Base-by-base conservation (phyloP, 2,329 filamentous ascomycete species). In the Aphanoascus verrucosus region DNA sequence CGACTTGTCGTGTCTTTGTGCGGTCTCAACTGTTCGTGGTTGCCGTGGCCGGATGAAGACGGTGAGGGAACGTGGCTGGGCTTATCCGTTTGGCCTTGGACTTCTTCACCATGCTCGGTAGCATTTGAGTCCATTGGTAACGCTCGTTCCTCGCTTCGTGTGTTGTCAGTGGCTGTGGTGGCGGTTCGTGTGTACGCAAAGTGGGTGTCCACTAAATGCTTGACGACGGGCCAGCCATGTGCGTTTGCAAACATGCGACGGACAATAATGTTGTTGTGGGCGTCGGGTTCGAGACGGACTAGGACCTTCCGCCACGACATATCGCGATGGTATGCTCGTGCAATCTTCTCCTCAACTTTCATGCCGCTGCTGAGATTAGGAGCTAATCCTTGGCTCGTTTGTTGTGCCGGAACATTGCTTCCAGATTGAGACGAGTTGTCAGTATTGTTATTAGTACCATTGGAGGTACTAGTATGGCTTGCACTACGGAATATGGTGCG, bases 221-320 rank as follows among this genome's bases (percentile, higher is more conserved):
- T 90, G 48, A 97, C 76, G 0, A 98, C 93, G 0, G 93, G 93
- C 93, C 93, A 98, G 1, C 93, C 93, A 62, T 94, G 94, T 0
- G 93, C 93, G 64, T 98, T 98, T 54, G 89, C 85, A 67, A 98
- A 98, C 84, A 89, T 94, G 53, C 93, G 84, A 14, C 93, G 85
- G 20, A 98, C 93, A 56, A 97, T 85, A 60, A 98, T 94, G 68
- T 98, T 98, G 70, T 98, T 98, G 72, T 98, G 93, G 0, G 93
- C 93, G 69, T 98, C 93, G 0, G 93, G 93, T 66, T 98, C 91
- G 1, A 98, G 77, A 52, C 93, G 86, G 12, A 98, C 93, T 3
- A 98, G 80, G 1, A 98, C 93, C 67, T 98, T 98, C 44, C 93
- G 86, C 93, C 93, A 98, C 1, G 88, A 87, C 17, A 98, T 72